These are phyloP conservation scores for Suhomyces wounanorum DNA, from an alignment of 1,139 yeast genomes.

Conservation along the genomic window DNA sequence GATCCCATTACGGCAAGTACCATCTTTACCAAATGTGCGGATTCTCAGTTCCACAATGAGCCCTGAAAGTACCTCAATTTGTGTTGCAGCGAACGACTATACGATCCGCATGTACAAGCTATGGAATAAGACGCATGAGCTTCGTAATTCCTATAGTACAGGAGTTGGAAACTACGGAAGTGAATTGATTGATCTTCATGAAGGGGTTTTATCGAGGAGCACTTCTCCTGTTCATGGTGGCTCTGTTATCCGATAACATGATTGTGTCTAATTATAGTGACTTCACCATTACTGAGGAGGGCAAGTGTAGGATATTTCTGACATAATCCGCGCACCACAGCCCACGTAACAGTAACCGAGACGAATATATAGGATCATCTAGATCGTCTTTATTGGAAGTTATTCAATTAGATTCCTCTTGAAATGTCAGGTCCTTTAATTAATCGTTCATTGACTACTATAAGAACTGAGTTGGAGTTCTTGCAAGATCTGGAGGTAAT, in stretches of 20 bases:
- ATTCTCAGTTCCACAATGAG: slow-evolving; percentile 67
- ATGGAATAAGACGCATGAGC: slow-evolving; percentile 50
- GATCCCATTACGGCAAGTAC: slow-evolving; percentile 50
- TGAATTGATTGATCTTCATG: slow-evolving; percentile 56
- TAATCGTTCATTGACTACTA: slow-evolving; percentile 74
- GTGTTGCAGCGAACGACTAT: slow-evolving; percentile 77
- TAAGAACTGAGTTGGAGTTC: slow-evolving; percentile 81
- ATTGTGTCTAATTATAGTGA: neutral
- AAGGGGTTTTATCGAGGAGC: slow-evolving; percentile 42
- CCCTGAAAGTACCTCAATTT: slow-evolving; percentile 60
- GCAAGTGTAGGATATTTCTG: neutral
- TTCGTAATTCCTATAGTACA: slow-evolving; percentile 31
- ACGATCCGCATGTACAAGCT: slow-evolving; percentile 71
- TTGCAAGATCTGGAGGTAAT: slow-evolving; percentile 77
- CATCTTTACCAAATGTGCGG: slow-evolving; percentile 55
- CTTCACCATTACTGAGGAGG: neutral
- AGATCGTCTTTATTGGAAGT: neutral
- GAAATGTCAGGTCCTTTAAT: slow-evolving; percentile 59
- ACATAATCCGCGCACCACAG: slow-evolving; percentile 3
- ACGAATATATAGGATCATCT: neutral
- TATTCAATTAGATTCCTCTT: neutral
- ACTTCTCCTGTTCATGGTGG: slow-evolving; percentile 2
- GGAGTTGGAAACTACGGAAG: slow-evolving; percentile 53
- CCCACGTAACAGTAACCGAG: neutral
- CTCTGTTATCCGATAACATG: neutral